Evolutionary conservation across 495 filamentous ascomycete species (phyloP), one percentile per base, ranked within the genome.

Genomic region (Penicillium mononematosum): DNA sequence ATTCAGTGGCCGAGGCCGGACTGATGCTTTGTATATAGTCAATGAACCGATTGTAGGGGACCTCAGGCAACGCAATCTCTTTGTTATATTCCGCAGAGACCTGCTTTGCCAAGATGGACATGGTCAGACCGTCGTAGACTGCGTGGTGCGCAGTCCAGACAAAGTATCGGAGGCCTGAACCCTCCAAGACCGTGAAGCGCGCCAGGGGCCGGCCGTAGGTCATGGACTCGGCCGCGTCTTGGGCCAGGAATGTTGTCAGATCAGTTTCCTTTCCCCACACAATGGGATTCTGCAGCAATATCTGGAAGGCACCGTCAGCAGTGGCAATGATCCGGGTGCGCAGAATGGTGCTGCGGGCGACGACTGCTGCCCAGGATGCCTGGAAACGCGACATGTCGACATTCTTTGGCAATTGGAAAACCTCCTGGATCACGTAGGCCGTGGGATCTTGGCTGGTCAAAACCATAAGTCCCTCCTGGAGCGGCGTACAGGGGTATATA

Each of bases 101-200:
- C 45, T 77, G 70, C 14, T 72, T 49, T 2, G 82, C 60, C 12
- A 86, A 50, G 12, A 75, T 54, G 9, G 75, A 75, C 43, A 85
- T 70, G 50, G 78, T 79, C 59, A 83, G 74, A 14, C 77, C 82
- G 58, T 87, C 84, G 57, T 84, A 86, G 1, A 85, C 60, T n/a
- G 80, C 78, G 63, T 87, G 83, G 57, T 85, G 83, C 8, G 89
- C 81, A 16, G 74, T 76, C 7, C 88, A 67, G n/a, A 29, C n/a
- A 38, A 53, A 43, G 24, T 32, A 27, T 10, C 17, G 17, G 14
- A 19, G n/a, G 20, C 14, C 51, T 44, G 22, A 14, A 9, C 24
- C 51, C 22, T 44, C 22, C 14, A 44, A 20, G 20, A 45, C 17
- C 22, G 31, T 22, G 14, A 31, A 11, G 12, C 51, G 51, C 6